phyloP scores from a whole-genome alignment of 129 eudicot species.

The Calendula officinalis region DNA sequence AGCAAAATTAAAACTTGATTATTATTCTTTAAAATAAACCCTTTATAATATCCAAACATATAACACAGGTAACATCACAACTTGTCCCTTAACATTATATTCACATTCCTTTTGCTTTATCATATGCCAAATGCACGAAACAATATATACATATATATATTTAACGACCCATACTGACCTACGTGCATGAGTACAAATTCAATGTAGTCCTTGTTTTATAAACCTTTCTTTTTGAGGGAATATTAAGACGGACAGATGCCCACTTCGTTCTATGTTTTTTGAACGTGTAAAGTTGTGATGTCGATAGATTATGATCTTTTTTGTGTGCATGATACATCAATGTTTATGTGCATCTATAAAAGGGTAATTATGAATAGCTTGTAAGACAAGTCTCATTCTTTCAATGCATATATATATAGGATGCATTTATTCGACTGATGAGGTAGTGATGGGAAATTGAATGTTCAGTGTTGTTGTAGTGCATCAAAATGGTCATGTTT shows the following conservation, averaged over 20 bases:
- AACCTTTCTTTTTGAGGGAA: constrained; percentile 26
- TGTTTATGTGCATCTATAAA: constrained; percentile 20
- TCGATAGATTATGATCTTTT: constrained; percentile 18
- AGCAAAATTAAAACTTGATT: too few species aligned
- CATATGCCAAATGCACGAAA: constrained; percentile 32
- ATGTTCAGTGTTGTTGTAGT: constrained; percentile 22
- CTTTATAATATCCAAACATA: constrained; percentile 52
- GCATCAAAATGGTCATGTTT: constrained; percentile 30
- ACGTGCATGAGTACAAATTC: constrained; percentile 24
- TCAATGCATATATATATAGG: constrained; percentile 16
- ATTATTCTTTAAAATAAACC: too few species aligned
- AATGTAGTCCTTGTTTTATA: constrained; percentile 4
- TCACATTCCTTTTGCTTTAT: constrained; percentile 30
- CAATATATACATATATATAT: neutral
- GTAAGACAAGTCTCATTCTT: constrained; percentile 27
- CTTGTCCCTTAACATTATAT: constrained; percentile 35
- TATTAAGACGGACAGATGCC: constrained; percentile 24
- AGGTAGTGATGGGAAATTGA: constrained; percentile 25
- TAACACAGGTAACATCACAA: constrained; percentile 39
- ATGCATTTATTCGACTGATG: constrained; percentile 27
- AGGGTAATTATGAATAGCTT: constrained; percentile 25
- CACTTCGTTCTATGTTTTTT: constrained; percentile 20
- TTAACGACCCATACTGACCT: constrained; percentile 32
- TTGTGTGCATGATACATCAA: constrained; percentile 21
- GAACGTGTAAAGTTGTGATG: constrained; percentile 30